Evolutionary conservation across 2,329 filamentous ascomycete genomes (phyloP).

Genomic region (Blastomyces silverae): DNA sequence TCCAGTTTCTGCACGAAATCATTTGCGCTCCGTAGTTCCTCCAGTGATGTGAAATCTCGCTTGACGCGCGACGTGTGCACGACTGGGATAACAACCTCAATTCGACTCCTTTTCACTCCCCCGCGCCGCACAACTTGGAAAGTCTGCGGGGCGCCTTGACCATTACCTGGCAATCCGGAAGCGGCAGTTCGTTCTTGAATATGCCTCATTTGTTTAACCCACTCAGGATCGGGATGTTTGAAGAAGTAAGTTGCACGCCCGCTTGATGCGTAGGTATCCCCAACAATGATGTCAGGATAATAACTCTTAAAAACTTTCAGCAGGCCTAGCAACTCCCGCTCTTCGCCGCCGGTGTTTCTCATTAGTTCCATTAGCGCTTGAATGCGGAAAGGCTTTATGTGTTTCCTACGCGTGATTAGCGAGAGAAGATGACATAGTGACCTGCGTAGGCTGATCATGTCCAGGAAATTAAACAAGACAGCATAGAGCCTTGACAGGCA

Average conservation of each 20-base stretch:
- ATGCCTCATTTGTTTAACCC: slow-evolving; percentile 60
- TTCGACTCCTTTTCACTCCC: slow-evolving; percentile 45
- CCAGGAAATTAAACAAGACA: slow-evolving; percentile 72
- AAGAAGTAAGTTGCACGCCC: slow-evolving; percentile 32
- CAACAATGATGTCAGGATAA: slow-evolving; percentile 80
- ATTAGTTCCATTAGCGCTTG: slow-evolving; percentile 57
- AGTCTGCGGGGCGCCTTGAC: slow-evolving; percentile 39
- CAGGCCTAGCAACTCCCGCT: slow-evolving; percentile 66
- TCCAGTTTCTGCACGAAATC: slow-evolving; percentile 67
- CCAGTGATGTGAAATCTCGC: slow-evolving; percentile 54
- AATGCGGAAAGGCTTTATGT: slow-evolving; percentile 77
- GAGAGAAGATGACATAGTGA: slow-evolving; percentile 69
- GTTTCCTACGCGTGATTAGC: slow-evolving; percentile 69
- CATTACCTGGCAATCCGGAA: slow-evolving; percentile 17
- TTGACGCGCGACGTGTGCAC: slow-evolving; percentile 69
- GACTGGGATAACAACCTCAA: slow-evolving; percentile 53
- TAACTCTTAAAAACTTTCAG: slow-evolving; percentile 83
- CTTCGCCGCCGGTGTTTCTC: slow-evolving; percentile 53
- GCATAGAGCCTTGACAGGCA: slow-evolving; percentile 64
- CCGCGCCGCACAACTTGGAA: slow-evolving; percentile 59
- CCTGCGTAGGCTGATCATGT: slow-evolving; percentile 68
- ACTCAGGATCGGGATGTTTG: slow-evolving; percentile 67
- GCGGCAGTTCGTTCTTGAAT: slow-evolving; percentile 54
- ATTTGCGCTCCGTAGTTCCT: slow-evolving; percentile 67
- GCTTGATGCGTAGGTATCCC: slow-evolving; percentile 50